phyloP scores from a whole-genome alignment of 129 eudicot genomes.

The Artemisia argyi region DNA sequence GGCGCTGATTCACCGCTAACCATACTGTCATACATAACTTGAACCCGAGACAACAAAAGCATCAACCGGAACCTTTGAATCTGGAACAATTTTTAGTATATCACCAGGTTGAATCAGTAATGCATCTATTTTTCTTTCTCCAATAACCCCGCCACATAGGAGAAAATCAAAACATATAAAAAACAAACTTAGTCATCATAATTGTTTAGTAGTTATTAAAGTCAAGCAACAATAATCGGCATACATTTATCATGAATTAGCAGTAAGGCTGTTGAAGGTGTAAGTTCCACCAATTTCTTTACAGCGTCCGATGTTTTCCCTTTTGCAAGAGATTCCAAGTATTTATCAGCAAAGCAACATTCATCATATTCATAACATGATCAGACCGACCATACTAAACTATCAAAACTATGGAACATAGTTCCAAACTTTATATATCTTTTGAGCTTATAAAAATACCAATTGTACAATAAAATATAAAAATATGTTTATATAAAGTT shows the following conservation, averaged over 20 bases:
- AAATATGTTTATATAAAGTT: too few relatives aligned
- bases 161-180: slow-evolving; percentile 22
- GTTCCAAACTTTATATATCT: too few relatives aligned
- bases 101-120: slow-evolving; percentile 86
- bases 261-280: slow-evolving; percentile 85
- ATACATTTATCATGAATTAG: slow-evolving; percentile 76
- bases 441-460: too few relatives aligned
- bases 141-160: slow-evolving; percentile 62
- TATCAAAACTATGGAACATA: too few relatives aligned
- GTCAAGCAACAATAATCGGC: not conserved
- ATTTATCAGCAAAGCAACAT: too few relatives aligned
- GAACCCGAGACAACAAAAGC: slow-evolving; percentile 84
- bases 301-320: slow-evolving; percentile 97
- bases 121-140: slow-evolving; percentile 91
- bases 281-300: slow-evolving; percentile 84
- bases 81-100: slow-evolving; percentile 74
- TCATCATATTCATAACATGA: too few relatives aligned
- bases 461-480: too few relatives aligned
- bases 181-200: not conserved
- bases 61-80: slow-evolving; percentile 82
- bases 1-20: slow-evolving; percentile 93
- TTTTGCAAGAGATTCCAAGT: slow-evolving; percentile 82
- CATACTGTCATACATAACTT: slow-evolving; percentile 94
- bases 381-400: too few relatives aligned
- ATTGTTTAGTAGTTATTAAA: not conserved